Base-by-base conservation (phyloP, 139 green algal genomes). In the Eudorina sp. region DNA sequence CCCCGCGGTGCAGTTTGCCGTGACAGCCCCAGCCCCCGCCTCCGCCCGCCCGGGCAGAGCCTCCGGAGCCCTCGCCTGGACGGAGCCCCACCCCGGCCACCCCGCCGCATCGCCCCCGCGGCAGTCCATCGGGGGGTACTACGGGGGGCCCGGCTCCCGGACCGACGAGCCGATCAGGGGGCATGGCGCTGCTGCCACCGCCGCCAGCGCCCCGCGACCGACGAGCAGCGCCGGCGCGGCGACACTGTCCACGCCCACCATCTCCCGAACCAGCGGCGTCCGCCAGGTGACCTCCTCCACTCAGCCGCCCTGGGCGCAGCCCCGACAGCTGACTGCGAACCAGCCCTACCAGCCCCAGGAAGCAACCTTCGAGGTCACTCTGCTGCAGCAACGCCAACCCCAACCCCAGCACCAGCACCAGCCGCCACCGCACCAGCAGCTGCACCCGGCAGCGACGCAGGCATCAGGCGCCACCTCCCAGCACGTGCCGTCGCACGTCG, bases 191-290 rank as follows among this genome's bases (percentile, higher is more conserved):
- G n/a, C n/a, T n/a, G 38, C 48, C 38, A 41, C 46, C 48, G 53
- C 78, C 27, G 66, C 34, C 6, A 58, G 51, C 51, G 51, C 75
- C 51, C 4, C 51, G 51, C 41, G 51, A 7, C 27, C 43, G 46
- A 14, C 18, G 4, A 34, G 14, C n/a, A 51, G 23, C 70, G 27
- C 27, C 73, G 45, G 25, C 1, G n/a, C n/a, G n/a, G n/a, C n/a
- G n/a, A n/a, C n/a, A n/a, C 29, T 45, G 29, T 40, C 48, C n/a
- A 86, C 80, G 43, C 80, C 80, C n/a, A 86, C 80, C 29, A 29
- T 76, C 6, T 86, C 80, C n/a, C 80, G 80, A 0, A 34, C 60
- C 41, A 86, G 60, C 60, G 80, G 80, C n/a, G 58, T 86, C 9
- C 27, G 60, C 16, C 60, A 86, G 41, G 60, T 86, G 55, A 4